These are phyloP conservation scores for Cladosporium sp. DNA, from an alignment of 2,329 filamentous ascomycete genomes.

Conservation along the genomic window DNA sequence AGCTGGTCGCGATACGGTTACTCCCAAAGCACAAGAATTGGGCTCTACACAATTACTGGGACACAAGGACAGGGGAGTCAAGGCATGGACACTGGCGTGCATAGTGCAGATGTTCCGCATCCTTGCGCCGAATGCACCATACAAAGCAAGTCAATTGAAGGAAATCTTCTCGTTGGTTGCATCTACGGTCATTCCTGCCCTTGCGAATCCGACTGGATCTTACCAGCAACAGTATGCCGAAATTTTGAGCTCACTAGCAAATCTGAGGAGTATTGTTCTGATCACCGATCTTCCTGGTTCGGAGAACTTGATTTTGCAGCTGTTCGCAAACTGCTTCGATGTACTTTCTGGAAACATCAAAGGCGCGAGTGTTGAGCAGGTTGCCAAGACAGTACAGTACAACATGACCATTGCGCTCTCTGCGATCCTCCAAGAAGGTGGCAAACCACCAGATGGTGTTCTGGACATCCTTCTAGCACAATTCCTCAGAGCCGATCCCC, in stretches of 20 bases:
- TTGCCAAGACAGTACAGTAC: conserved; percentile 90
- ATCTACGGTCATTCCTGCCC: conserved; percentile 73
- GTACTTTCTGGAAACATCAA: conserved; percentile 77
- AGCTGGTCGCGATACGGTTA: conserved; percentile 76
- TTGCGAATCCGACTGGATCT: conserved; percentile 79
- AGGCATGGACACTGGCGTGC: conserved; percentile 82
- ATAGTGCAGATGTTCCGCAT: conserved; percentile 89
- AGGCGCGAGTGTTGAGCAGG: conserved; percentile 69
- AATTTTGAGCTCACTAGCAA: conserved; percentile 79
- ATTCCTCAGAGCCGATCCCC: conserved; percentile 82
- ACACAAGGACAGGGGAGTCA: conserved; percentile 91
- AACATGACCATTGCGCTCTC: conserved; percentile 83
- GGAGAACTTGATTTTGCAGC: conserved; percentile 70
- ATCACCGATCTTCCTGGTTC: conserved; percentile 81
- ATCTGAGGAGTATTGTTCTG: conserved; percentile 91
- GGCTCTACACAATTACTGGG: conserved; percentile 75
- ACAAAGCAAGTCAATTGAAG: conserved; percentile 86
- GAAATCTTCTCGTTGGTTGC: conserved; percentile 92
- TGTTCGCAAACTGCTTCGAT: conserved; percentile 90
- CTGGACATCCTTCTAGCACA: conserved; percentile 93
- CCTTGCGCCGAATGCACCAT: conserved; percentile 92
- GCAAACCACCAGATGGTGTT: conserved; percentile 71
- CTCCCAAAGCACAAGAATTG: conserved; percentile 78
- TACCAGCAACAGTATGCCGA: conserved; percentile 94
- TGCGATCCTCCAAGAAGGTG: conserved; percentile 80